Conservation (phyloP, 495 filamentous ascomycete genomes). For the Xylaria cubensis region DNA sequence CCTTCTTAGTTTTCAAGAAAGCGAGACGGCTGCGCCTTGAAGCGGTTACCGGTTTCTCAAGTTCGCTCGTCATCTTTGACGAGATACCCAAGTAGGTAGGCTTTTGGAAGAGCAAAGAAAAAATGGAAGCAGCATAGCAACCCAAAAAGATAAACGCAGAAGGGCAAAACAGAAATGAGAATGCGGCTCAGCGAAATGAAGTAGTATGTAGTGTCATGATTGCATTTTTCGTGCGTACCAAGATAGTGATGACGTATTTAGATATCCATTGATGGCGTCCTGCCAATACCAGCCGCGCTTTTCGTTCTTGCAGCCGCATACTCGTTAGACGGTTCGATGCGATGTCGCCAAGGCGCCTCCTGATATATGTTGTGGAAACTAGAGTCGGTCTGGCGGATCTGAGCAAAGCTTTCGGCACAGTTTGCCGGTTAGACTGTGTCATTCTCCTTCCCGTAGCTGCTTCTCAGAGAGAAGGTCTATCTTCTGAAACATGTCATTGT, state of each 20-base stretch:
- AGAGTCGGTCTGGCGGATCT: constrained; percentile 1
- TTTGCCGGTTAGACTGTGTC: constrained; percentile 3
- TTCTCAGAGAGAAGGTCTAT: not conserved
- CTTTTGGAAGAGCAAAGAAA: not conserved
- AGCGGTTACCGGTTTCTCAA: not conserved
- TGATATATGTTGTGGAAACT: constrained; percentile 8
- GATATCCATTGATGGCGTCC: constrained; percentile 3
- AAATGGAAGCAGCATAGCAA: not conserved
- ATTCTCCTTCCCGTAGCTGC: not conserved
- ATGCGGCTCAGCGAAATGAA: not conserved
- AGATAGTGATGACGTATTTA: constrained; percentile 11
- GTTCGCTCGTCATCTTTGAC: constrained; percentile 7
- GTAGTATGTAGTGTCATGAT: constrained; percentile 2
- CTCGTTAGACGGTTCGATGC: not conserved
- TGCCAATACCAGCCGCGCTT: constrained; percentile 4
- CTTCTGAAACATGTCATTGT: not conserved
- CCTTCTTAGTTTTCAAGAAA: constrained; percentile 36
- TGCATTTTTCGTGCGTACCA: not conserved
- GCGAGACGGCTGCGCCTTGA: constrained; percentile 20
- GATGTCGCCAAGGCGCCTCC: constrained; percentile 16
- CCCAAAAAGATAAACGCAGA: not conserved
- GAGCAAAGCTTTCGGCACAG: constrained; percentile 8
- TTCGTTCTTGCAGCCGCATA: not conserved
- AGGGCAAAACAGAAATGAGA: not conserved
- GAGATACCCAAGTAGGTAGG: not conserved